Conservation (phyloP, 257 asterid species). For the Fraxinus anomala region DNA sequence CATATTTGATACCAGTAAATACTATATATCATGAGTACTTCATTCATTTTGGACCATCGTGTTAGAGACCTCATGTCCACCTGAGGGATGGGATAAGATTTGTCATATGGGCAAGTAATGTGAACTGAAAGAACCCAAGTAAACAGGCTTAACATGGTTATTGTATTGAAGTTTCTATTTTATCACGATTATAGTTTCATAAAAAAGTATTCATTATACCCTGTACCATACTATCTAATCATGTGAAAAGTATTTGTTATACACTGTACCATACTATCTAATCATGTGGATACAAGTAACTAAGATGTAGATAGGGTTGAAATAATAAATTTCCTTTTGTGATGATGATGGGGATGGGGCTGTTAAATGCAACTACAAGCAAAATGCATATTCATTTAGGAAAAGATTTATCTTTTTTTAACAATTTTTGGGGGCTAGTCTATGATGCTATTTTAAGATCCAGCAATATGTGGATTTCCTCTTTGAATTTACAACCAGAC, state of each 20-base stretch:
- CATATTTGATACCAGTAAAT: not conserved
- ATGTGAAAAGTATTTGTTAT: not conserved
- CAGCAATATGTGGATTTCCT: too few relatives aligned
- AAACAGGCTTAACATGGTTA: not conserved
- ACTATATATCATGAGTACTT: not conserved
- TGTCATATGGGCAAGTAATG: not conserved
- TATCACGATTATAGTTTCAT: not conserved
- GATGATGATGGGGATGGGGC: constrained; percentile 4
- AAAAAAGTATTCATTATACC: not conserved
- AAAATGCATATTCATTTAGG: not conserved
- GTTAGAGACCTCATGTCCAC: not conserved
- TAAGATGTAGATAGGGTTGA: not conserved
- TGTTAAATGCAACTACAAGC: not conserved
- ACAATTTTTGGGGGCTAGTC: not conserved
- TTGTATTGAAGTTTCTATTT: not conserved
- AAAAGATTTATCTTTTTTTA: not conserved
- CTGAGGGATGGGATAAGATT: not conserved
- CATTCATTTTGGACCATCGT: not conserved
- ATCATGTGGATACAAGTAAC: not conserved
- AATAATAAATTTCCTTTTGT: constrained; percentile 4
- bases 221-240: not conserved
- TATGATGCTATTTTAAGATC: not conserved
- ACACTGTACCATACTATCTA: not conserved
- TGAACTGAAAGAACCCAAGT: not conserved
- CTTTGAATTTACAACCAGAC: not conserved